A percentile compares a stretch with the other conserved stretches of the same genome.
phyloP scores from a whole-genome alignment of 2,329 filamentous ascomycete genomes.

The Paecilomyces dactylethromorphus region DNA sequence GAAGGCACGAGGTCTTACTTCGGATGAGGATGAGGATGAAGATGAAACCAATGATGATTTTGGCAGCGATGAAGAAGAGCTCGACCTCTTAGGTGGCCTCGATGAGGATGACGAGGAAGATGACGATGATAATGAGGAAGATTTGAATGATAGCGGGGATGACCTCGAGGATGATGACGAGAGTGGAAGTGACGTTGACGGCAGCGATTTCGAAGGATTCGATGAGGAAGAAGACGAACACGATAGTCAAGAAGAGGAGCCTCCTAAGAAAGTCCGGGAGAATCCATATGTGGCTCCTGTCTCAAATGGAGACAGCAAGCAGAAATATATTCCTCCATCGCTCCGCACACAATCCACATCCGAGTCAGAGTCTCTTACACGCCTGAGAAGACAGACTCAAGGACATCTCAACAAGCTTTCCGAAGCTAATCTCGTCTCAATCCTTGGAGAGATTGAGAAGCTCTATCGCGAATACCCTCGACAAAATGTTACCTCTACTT shows the following conservation, averaged over 20 bases:
- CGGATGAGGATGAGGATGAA: constrained; percentile 21
- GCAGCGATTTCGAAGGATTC: constrained; percentile 28
- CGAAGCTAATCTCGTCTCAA: constrained; percentile 80
- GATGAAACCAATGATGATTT: constrained; percentile 19
- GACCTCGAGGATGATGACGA: constrained; percentile 18
- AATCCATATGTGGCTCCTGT: constrained; percentile 83
- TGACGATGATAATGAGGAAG: constrained; percentile 24
- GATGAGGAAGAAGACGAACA: constrained; percentile 34
- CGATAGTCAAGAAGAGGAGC: constrained; percentile 15
- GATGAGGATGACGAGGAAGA: constrained; percentile 23
- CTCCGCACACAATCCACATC: constrained; percentile 58
- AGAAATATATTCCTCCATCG: constrained; percentile 87
- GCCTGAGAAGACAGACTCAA: constrained; percentile 73
- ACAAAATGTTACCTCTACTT: constrained; percentile 76
- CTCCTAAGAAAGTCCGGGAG: constrained; percentile 55
- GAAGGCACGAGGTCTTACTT: constrained; percentile 39
- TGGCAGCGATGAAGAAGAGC: constrained; percentile 26
- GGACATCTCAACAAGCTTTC: constrained; percentile 89
- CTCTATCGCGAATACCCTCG: constrained; percentile 78
- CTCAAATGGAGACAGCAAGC: constrained; percentile 33
- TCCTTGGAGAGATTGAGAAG: constrained; percentile 73
- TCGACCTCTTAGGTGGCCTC: constrained; percentile 11
- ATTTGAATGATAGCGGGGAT: constrained; percentile 15
- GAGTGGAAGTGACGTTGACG: constrained; percentile 26
- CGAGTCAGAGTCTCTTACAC: constrained; percentile 60